These are phyloP conservation scores for Sapria himalayana DNA, from an alignment of 345 rosid genomes.

Conservation along the genomic window DNA sequence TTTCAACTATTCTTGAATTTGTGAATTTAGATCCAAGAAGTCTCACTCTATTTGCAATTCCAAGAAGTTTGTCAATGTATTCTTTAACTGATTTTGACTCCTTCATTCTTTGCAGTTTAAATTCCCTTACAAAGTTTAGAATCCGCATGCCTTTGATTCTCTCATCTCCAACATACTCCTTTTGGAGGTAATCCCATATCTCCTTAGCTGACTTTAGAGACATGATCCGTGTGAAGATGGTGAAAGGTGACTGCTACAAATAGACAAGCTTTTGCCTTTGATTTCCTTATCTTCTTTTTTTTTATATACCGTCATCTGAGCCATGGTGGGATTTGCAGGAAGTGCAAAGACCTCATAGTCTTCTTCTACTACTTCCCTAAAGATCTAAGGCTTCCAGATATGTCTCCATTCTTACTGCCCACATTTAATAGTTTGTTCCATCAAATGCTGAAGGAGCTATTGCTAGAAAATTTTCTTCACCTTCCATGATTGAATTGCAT, in stretches of 20 bases:
- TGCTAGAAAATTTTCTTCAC: no score
- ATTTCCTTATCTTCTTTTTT: conserved; percentile 5
- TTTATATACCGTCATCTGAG: neutral
- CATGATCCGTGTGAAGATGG: conserved; percentile 8
- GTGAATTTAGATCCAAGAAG: neutral
- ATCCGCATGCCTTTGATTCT: conserved; percentile 1
- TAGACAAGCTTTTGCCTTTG: conserved; percentile 1
- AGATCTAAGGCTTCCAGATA: conserved; percentile 6
- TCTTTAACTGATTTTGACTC: conserved; percentile 5
- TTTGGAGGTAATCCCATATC: conserved; percentile 2
- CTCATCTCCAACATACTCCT: conserved; percentile 4
- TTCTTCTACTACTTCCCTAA: conserved; percentile 5
- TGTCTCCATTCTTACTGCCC: conserved; percentile 5
- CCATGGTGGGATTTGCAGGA: conserved; percentile 2
- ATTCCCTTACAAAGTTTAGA: conserved; percentile 3
- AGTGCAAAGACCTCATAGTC: conserved; percentile 2
- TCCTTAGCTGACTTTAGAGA: neutral
- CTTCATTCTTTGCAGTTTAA: conserved; percentile 2
- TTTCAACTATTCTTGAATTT: neutral
- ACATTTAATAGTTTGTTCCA: conserved; percentile 4
- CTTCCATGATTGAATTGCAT: no score
- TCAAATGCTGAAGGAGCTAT: neutral
- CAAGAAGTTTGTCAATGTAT: neutral
- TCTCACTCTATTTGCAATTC: neutral
- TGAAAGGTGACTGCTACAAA: conserved; percentile 1